Evolutionary conservation across 345 rosid genomes (phyloP).

Genomic region (Gossypium stocksii): DNA sequence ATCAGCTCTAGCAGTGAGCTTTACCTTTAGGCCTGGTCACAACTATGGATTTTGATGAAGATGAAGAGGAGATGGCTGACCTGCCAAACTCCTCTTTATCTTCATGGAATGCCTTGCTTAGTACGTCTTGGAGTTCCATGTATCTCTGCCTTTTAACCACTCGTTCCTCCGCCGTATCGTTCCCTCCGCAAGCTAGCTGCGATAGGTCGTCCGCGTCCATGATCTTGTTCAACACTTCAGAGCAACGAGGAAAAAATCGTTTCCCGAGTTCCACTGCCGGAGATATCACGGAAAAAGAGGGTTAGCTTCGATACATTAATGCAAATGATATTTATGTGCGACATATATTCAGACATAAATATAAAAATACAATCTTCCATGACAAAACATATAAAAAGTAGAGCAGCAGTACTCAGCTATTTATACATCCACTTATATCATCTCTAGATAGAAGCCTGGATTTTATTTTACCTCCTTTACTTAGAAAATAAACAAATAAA

Average conservation of each 20-base stretch:
- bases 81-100: slow-evolving; percentile 54
- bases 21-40: slow-evolving; percentile 24
- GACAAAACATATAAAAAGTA: no score
- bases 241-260: slow-evolving; percentile 75
- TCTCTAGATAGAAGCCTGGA: no score
- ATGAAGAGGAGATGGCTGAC: slow-evolving; percentile 43
- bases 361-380: no score
- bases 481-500: no score
- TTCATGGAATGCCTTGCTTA: slow-evolving; percentile 54
- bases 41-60: slow-evolving; percentile 34
- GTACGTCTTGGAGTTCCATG: slow-evolving; percentile 51
- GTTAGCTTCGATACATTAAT: background rate
- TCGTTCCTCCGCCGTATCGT: slow-evolving; percentile 50
- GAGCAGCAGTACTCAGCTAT: no score
- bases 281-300: background rate
- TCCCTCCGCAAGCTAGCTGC: slow-evolving; percentile 47
- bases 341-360: no score
- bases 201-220: slow-evolving; percentile 62
- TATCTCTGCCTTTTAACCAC: slow-evolving; percentile 49
- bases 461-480: no score
- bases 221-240: slow-evolving; percentile 58
- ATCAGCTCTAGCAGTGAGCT: slow-evolving; percentile 4
- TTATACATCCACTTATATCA: no score
- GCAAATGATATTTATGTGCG: no score
- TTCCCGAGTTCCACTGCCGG: slow-evolving; percentile 68